These are phyloP conservation scores for Phaffia australis DNA, from an alignment of 768 basidiomycete genomes.

Conservation along the genomic window DNA sequence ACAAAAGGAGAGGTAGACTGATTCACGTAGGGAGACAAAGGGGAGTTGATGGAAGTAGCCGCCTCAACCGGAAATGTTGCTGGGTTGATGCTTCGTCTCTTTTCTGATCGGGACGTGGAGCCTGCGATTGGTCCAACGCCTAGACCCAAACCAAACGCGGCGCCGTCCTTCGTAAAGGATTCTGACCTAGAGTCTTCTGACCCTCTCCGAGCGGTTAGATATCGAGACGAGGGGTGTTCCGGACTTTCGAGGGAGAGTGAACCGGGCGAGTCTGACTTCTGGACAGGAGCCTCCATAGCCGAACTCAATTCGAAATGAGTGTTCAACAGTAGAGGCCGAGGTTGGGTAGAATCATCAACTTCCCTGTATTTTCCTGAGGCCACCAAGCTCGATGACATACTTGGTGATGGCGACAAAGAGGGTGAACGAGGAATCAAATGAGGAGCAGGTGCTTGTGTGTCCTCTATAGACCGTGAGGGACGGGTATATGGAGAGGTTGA, in stretches of 20 bases:
- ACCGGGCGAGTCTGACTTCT: not conserved
- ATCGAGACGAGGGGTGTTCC: not conserved
- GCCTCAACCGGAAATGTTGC: constrained; percentile 8
- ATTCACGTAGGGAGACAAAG: not conserved
- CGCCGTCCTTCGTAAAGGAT: too few species aligned
- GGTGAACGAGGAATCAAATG: constrained; percentile 1
- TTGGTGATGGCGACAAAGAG: not conserved
- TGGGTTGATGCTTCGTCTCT: constrained; percentile 51
- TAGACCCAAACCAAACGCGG: constrained; percentile 33
- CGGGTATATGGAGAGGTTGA: not conserved
- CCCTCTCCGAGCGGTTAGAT: not conserved
- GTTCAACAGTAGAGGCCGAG: not conserved
- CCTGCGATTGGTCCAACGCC: constrained; percentile 33
- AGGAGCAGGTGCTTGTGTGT: not conserved
- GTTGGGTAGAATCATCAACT: not conserved
- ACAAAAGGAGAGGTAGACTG: not conserved
- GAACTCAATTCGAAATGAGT: too few species aligned
- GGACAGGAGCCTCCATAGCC: too few species aligned
- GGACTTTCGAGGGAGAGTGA: not conserved
- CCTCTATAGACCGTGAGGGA: not conserved
- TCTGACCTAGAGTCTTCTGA: not conserved
- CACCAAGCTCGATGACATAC: constrained; percentile 1
- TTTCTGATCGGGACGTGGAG: constrained; percentile 41
- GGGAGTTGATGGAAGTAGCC: not conserved
- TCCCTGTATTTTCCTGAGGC: not conserved